These are phyloP conservation scores for Coffea eugenioides DNA, from an alignment of 257 asterid genomes.

Conservation along the genomic window DNA sequence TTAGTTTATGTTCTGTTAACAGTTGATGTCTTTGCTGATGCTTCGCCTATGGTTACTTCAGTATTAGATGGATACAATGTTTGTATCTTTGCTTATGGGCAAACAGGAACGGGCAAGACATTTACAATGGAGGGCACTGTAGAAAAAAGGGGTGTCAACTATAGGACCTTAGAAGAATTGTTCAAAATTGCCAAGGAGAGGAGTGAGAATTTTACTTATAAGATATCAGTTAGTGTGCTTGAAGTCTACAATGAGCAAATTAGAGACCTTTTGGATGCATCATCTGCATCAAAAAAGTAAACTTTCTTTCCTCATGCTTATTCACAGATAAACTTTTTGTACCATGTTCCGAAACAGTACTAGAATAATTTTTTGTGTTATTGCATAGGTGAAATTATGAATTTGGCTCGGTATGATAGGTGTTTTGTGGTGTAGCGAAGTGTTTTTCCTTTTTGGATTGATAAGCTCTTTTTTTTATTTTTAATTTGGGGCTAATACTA, in stretches of 20 bases:
- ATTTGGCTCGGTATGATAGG: background rate
- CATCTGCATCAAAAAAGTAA: constrained; percentile 76
- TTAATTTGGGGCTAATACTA: constrained; percentile 25
- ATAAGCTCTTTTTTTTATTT: background rate
- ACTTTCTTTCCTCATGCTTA: constrained; percentile 1
- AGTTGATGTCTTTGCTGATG: constrained; percentile 93
- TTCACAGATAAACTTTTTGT: background rate
- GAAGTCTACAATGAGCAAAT: constrained; percentile 99
- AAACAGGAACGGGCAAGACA: constrained; percentile 98
- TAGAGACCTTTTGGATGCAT: constrained; percentile 74
- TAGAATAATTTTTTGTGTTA: too few relatives aligned
- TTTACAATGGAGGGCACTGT: constrained; percentile 98
- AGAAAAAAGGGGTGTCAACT: constrained; percentile 85
- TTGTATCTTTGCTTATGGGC: constrained; percentile 97
- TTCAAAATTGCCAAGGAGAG: constrained; percentile 72
- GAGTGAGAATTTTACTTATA: constrained; percentile 59
- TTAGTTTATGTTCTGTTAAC: constrained; percentile 22
- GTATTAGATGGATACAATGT: constrained; percentile 98
- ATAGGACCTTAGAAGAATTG: constrained; percentile 84
- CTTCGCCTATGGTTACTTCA: constrained; percentile 88
- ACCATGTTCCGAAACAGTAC: background rate
- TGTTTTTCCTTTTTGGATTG: background rate
- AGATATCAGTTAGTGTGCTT: constrained; percentile 92
- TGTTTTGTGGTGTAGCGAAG: background rate
- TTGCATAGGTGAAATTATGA: background rate